phyloP scores from a whole-genome alignment of 257 asterid species.

The Mitragyna speciosa region DNA sequence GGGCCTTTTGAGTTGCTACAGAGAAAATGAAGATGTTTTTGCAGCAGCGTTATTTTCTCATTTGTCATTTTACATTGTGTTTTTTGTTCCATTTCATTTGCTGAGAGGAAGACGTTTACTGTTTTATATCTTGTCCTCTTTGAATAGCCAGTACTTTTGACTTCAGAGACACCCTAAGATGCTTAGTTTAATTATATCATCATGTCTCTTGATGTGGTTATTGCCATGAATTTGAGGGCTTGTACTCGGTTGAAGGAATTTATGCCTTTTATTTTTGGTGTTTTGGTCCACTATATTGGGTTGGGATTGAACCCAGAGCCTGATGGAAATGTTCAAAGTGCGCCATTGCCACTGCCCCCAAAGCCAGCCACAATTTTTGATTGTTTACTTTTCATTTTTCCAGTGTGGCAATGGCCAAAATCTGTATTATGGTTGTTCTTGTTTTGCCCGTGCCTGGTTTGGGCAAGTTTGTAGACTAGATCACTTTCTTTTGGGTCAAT shows the following conservation, averaged over 20 bases:
- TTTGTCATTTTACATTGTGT: not conserved
- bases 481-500: too few species aligned
- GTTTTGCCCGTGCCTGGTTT: not conserved
- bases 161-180: not conserved
- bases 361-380: not conserved
- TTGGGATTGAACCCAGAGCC: not conserved
- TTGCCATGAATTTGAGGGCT: not conserved
- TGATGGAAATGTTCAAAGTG: not conserved
- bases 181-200: not conserved
- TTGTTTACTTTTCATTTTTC: too few species aligned
- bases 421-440: not conserved
- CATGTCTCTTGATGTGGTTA: not conserved
- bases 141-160: conserved; percentile 7
- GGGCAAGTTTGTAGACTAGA: not conserved
- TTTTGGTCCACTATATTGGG: not conserved
- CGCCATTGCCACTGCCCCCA: not conserved
- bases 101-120: not conserved
- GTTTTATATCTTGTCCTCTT: not conserved
- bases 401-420: not conserved
- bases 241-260: not conserved
- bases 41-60: not conserved
- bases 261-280: not conserved
- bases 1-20: conserved; percentile 11
- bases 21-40: conserved; percentile 14
- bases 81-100: not conserved